phyloP scores from a whole-genome alignment of 2,329 filamentous ascomycete genomes.

The Colletotrichum costaricense region DNA sequence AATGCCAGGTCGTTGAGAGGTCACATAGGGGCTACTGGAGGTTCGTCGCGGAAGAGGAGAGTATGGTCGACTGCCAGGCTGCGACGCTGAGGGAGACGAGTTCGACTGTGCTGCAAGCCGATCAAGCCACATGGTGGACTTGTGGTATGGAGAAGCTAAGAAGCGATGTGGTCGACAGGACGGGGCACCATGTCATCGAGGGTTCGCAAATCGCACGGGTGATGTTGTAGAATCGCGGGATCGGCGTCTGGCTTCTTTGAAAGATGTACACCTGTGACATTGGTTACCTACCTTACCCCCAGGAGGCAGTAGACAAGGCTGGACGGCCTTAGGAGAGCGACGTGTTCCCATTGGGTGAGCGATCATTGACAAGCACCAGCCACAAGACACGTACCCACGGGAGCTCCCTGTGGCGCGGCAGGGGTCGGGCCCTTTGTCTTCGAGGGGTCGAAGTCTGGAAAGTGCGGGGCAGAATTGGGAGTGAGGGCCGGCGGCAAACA shows the following conservation, averaged over 20 bases:
- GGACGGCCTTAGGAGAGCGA: constrained; percentile 7
- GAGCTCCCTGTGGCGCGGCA: constrained; percentile 23
- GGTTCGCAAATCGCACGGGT: neutral
- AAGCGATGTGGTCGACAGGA: constrained; percentile 12
- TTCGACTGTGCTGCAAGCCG: constrained; percentile 79
- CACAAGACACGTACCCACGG: neutral
- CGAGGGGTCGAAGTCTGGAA: neutral
- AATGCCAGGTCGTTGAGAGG: constrained; percentile 74
- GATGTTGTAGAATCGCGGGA: neutral
- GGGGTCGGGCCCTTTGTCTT: constrained; percentile 9
- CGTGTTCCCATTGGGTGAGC: constrained; percentile 22
- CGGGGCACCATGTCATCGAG: constrained; percentile 22
- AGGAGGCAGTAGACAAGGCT: constrained; percentile 23
- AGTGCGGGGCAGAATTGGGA: constrained; percentile 25
- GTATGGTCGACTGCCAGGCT: constrained; percentile 74
- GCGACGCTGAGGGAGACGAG: constrained; percentile 61
- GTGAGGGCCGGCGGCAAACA: constrained; percentile 21
- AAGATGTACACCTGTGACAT: constrained; percentile 19
- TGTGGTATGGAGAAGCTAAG: constrained; percentile 28
- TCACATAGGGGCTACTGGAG: constrained; percentile 74
- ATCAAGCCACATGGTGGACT: constrained; percentile 84
- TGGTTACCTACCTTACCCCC: neutral
- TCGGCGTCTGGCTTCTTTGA: neutral
- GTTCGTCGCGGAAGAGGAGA: constrained; percentile 78
- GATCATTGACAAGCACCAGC: neutral